These are phyloP conservation scores for Xylaria longipes DNA, from an alignment of 495 filamentous ascomycete species.

Conservation along the genomic window DNA sequence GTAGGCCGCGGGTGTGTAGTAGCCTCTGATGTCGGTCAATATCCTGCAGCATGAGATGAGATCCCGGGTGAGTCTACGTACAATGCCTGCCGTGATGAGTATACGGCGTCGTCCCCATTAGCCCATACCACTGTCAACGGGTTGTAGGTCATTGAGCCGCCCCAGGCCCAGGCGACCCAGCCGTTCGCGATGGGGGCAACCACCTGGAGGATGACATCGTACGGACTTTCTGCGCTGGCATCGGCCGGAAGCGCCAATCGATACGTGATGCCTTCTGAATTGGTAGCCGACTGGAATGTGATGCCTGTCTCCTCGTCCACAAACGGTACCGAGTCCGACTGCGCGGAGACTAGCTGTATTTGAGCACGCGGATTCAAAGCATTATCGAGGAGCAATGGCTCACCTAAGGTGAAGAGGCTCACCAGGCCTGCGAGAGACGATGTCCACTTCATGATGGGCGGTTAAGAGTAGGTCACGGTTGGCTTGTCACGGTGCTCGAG, in stretches of 20 bases:
- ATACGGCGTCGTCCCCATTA: constrained; percentile 46
- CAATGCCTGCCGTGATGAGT: constrained; percentile 52
- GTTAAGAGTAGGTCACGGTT: not conserved
- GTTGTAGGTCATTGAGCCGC: constrained; percentile 56
- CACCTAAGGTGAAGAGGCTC: constrained; percentile 21
- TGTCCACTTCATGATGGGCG: constrained; percentile 25
- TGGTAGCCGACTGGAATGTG: constrained; percentile 49
- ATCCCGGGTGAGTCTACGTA: constrained; percentile 34
- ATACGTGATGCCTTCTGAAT: constrained; percentile 43
- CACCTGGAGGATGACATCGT: constrained; percentile 53
- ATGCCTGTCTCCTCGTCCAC: constrained; percentile 50
- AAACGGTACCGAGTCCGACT: constrained; percentile 44
- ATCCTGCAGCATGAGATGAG: not conserved
- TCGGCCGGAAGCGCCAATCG: constrained; percentile 49
- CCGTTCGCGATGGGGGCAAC: constrained; percentile 46
- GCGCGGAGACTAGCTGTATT: constrained; percentile 29
- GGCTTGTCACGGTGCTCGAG: constrained; percentile 6
- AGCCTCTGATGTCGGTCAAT: constrained; percentile 44
- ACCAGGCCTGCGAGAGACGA: constrained; percentile 17
- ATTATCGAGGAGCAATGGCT: not conserved
- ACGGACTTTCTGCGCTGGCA: constrained; percentile 39
- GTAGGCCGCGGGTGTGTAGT: constrained; percentile 49
- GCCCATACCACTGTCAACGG: constrained; percentile 52
- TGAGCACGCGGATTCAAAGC: not conserved
- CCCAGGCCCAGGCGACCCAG: constrained; percentile 56